phyloP scores from a whole-genome alignment of 345 rosid genomes.

The Lepidium aucheri region DNA sequence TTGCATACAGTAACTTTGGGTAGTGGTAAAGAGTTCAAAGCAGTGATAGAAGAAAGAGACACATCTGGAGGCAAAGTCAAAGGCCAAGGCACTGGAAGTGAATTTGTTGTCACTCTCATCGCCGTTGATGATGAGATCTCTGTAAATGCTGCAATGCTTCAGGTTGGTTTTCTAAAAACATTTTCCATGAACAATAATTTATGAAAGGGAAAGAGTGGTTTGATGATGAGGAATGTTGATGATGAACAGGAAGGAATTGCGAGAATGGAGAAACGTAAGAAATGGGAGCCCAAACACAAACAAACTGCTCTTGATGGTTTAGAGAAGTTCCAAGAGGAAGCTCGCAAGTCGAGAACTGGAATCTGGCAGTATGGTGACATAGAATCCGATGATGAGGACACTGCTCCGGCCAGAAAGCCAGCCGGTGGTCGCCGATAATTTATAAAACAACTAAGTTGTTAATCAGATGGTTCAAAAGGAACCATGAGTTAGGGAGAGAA shows the following conservation, averaged over 20 bases:
- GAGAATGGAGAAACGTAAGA: slow-evolving; percentile 77
- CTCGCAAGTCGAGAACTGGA: slow-evolving; percentile 56
- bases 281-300: slow-evolving; percentile 66
- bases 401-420: slow-evolving; percentile 51
- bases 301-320: slow-evolving; percentile 50
- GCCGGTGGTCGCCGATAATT: slow-evolving; percentile 40
- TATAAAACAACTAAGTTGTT: background rate
- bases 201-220: background rate
- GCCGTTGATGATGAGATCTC: slow-evolving; percentile 74
- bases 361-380: slow-evolving; percentile 96
- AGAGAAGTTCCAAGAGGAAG: slow-evolving; percentile 79
- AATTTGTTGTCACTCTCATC: slow-evolving; percentile 55
- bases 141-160: slow-evolving; percentile 76
- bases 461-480: slow-evolving; percentile 13
- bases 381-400: slow-evolving; percentile 87
- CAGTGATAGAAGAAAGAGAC: slow-evolving; percentile 78
- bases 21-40: slow-evolving; percentile 65
- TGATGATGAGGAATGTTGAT: background rate
- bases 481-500: slow-evolving; percentile 23
- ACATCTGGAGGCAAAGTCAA: slow-evolving; percentile 77
- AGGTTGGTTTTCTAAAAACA: slow-evolving; percentile 39
- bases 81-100: slow-evolving; percentile 89
- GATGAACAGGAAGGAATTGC: slow-evolving; percentile 80
- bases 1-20: slow-evolving; percentile 51
- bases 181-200: background rate